These are phyloP conservation scores for Boletellus ananas DNA, from an alignment of 768 basidiomycete genomes.

Conservation along the genomic window DNA sequence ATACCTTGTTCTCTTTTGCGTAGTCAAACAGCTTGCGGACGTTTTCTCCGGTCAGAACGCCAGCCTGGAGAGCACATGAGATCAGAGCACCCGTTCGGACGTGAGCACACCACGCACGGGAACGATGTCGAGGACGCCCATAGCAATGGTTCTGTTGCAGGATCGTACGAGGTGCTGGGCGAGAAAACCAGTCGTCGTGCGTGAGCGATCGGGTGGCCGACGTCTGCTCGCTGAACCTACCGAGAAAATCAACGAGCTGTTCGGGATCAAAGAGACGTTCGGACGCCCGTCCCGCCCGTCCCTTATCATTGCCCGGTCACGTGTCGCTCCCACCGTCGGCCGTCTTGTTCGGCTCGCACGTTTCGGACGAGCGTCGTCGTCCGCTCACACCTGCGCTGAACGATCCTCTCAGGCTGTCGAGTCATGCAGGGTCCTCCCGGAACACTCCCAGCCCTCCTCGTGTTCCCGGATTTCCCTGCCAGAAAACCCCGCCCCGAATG, in stretches of 20 bases:
- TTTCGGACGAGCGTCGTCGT: background rate
- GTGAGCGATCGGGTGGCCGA: background rate
- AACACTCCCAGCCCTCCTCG: background rate
- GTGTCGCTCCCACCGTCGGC: constrained; percentile 1
- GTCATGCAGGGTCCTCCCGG: background rate
- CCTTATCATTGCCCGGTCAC: constrained; percentile 10
- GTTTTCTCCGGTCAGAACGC: constrained; percentile 93
- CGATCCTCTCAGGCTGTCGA: background rate
- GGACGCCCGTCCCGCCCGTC: background rate
- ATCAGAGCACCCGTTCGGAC: background rate
- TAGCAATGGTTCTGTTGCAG: constrained; percentile 22
- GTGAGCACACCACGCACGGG: constrained; percentile 51
- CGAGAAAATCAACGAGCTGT: background rate
- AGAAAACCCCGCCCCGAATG: constrained; percentile 4
- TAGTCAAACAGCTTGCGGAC: constrained; percentile 95
- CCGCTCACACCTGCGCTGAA: too few species aligned
- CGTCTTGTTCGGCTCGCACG: background rate
- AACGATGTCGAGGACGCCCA: constrained; percentile 83
- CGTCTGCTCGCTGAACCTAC: constrained; percentile 9
- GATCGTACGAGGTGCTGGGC: constrained; percentile 13
- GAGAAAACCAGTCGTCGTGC: background rate
- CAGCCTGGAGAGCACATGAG: constrained; percentile 51
- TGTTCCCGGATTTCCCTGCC: background rate
- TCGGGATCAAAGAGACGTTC: background rate
- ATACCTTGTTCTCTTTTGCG: constrained; percentile 83